Conservation (phyloP, 345 rosid genomes). For the Schrenkiella parvula region DNA sequence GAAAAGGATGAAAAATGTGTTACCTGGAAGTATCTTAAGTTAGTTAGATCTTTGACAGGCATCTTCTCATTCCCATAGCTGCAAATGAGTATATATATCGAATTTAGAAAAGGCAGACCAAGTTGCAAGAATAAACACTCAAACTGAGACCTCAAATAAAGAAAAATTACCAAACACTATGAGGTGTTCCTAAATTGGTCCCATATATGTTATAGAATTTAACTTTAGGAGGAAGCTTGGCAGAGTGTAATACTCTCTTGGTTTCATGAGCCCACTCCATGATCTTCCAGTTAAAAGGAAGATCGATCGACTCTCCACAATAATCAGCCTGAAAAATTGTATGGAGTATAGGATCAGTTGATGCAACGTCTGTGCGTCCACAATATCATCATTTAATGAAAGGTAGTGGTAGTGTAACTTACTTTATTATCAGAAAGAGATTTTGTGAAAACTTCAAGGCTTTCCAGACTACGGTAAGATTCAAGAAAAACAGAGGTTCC, state of each 20-base stretch:
- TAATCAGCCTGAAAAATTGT: constrained; percentile 49
- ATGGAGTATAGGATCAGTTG: not conserved
- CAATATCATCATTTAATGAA: not conserved
- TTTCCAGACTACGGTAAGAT: constrained; percentile 55
- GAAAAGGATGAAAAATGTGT: constrained; percentile 3
- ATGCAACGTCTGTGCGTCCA: not conserved
- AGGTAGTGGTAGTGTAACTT: constrained; percentile 25
- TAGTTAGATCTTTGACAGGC: constrained; percentile 63
- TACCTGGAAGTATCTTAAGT: constrained; percentile 63
- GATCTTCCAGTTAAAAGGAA: constrained; percentile 84
- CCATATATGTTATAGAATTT: constrained; percentile 94
- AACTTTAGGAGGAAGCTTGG: constrained; percentile 78
- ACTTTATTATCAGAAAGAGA: constrained; percentile 75
- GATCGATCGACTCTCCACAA: constrained; percentile 55
- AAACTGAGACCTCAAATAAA: not conserved
- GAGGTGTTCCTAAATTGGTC: constrained; percentile 81
- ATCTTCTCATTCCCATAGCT: constrained; percentile 82
- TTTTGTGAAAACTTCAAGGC: constrained; percentile 51
- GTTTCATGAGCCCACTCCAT: constrained; percentile 87
- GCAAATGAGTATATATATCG: constrained; percentile 22
- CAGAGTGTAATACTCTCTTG: constrained; percentile 40
- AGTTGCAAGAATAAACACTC: not conserved
- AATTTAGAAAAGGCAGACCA: not conserved
- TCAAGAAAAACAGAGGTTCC: constrained; percentile 60
- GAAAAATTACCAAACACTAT: constrained; percentile 73